Conservation (phyloP, 805 yeast genomes). For the Candida sithepensis region DNA sequence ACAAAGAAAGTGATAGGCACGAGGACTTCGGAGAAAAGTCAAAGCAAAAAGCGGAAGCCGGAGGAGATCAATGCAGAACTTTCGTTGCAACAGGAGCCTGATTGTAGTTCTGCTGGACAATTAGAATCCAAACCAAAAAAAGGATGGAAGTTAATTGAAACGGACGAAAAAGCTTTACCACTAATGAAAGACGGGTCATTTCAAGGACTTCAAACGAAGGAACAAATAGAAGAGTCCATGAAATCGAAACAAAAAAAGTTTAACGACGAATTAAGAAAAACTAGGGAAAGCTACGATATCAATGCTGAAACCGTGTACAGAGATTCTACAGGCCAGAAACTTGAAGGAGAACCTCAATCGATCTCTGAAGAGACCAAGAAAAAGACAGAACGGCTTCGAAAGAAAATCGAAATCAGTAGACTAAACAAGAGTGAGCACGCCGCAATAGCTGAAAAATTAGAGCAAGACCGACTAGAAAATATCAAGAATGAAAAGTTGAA, state of each 20-base stretch:
- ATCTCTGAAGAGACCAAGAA: constrained; percentile 8
- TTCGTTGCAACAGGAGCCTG: too few relatives aligned
- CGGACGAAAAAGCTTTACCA: constrained; percentile 17
- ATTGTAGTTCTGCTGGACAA: too few relatives aligned
- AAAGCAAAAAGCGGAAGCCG: background rate
- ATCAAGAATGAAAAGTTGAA: constrained; percentile 25
- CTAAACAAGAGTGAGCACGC: constrained; percentile 39
- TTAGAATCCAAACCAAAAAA: constrained; percentile 2
- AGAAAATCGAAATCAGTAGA: constrained; percentile 23
- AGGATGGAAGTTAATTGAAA: constrained; percentile 22
- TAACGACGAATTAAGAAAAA: constrained; percentile 27
- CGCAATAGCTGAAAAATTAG: constrained; percentile 33
- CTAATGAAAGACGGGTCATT: constrained; percentile 21
- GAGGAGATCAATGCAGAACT: too few relatives aligned
- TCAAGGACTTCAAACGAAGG: constrained; percentile 46
- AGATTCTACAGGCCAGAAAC: constrained; percentile 54
- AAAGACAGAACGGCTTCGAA: constrained; percentile 22
- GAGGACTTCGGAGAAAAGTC: background rate
- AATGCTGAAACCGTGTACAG: constrained; percentile 44
- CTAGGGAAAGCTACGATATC: constrained; percentile 10
- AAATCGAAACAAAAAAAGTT: constrained; percentile 12
- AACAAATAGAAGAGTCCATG: constrained; percentile 36
- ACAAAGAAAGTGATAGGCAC: background rate
- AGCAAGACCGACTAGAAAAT: constrained; percentile 29
- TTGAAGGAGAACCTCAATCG: constrained; percentile 6